Base-by-base conservation (phyloP, 1,284 basidiomycete species). In the Chiua sp. region DNA sequence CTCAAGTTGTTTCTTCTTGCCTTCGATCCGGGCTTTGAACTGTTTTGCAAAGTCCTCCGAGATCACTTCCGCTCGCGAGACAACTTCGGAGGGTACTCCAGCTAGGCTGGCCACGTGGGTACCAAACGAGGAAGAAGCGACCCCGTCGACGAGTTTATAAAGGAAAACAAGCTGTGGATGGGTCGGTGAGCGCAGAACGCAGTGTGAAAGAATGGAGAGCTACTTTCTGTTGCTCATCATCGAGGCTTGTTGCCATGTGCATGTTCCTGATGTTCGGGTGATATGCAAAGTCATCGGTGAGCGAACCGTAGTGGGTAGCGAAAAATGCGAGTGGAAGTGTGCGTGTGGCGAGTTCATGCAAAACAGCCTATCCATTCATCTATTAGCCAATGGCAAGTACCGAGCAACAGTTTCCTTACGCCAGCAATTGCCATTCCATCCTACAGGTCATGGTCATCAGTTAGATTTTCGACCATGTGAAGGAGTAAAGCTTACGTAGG, bases 371-470 rank as follows among this genome's bases (percentile, higher is more conserved):
- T 52, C 15, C 50, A 62, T 53, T 26, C 49, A 52, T 54, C 51
- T 32, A 59, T 66, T 35, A 63, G 47, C 7, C 46, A 63, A 47
- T 10, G 20, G 30, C 59, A 51, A 49, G 32, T 26, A 49, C 47
- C 22, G 16, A 35, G 53, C 16, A 3, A n/a, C 6, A 37, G 42
- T 23, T 32, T 16, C 77, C 84, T 51, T 75, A 91, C 90, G 57
- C 90, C 91, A 52, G 96, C 95, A 66, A 98, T 97, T 15, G 94
- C 94, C 92, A 97, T 95, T 22, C 96, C 96, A 74, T 98, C 96
- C 86, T 94, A 75, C 69, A 55, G 54, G 49, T 57, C 50, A 53
- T 57, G 28, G 52, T 15, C 16, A 15, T 13, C 42, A 47, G 60
- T 59, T 67, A 65, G 75, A n/a, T 72, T n/a, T 70, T 56, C 22